Evolutionary conservation across 2,329 filamentous ascomycete species (phyloP).

Genomic region (Colletotrichum gloeosporioides): DNA sequence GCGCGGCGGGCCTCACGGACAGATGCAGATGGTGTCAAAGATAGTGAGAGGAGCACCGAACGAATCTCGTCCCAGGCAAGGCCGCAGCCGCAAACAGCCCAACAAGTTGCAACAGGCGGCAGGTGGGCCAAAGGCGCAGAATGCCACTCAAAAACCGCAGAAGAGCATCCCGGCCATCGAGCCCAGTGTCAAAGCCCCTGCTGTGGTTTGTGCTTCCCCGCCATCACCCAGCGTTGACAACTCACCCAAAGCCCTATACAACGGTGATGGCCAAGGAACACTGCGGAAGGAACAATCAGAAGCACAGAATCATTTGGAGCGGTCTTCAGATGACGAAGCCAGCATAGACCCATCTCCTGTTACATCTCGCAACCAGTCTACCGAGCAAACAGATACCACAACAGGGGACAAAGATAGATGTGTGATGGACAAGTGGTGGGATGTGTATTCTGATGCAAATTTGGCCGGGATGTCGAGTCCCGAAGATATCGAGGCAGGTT

Average conservation of each 20-base stretch:
- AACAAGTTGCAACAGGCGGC: background rate
- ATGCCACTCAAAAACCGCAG: background rate
- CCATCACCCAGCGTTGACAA: background rate
- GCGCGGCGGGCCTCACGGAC: background rate
- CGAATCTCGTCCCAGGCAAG: background rate
- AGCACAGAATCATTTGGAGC: background rate
- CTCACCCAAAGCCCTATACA: background rate
- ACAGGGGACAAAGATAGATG: background rate
- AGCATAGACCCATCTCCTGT: background rate
- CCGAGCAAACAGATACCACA: background rate
- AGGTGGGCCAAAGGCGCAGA: background rate
- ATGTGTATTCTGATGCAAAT: background rate
- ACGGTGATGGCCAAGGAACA: background rate
- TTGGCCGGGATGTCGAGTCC: background rate
- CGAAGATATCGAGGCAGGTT: background rate
- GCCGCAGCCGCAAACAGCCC: background rate
- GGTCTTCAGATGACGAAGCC: background rate
- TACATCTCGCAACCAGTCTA: background rate
- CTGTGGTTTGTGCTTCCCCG: background rate
- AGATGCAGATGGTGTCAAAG: background rate
- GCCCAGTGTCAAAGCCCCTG: background rate
- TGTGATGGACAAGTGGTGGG: background rate
- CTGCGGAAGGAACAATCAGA: background rate
- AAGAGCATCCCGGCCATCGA: background rate
- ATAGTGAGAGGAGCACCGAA: background rate